Percentiles rank a stretch among this genome's conserved stretches.
Evolutionary conservation across 2,329 filamentous ascomycete species (phyloP).

Genomic region (Chaetomiaceae sp.): DNA sequence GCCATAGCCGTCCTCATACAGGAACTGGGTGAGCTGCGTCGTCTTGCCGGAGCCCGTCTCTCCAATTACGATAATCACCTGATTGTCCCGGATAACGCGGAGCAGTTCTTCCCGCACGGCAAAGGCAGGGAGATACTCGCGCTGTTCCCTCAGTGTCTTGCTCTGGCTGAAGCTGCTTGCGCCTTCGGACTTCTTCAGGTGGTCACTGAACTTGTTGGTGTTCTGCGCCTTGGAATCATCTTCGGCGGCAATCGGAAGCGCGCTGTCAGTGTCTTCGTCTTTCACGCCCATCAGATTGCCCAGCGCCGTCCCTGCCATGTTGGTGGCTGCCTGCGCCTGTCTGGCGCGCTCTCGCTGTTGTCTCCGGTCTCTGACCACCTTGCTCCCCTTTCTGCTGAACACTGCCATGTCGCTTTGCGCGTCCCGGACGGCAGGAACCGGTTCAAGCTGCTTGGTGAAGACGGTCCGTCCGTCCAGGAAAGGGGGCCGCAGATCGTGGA

Average conservation of each 20-base stretch:
- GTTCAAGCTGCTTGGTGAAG: constrained; percentile 96
- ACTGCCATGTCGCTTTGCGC: constrained; percentile 98
- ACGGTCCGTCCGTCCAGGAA: constrained; percentile 93
- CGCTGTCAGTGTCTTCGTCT: constrained; percentile 88
- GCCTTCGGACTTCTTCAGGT: constrained; percentile 81
- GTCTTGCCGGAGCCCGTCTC: constrained; percentile 98
- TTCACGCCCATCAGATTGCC: constrained; percentile 96
- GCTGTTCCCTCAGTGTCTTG: constrained; percentile 84
- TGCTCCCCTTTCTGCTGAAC: constrained; percentile 91
- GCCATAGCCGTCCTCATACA: constrained; percentile 92
- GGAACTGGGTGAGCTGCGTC: constrained; percentile 92
- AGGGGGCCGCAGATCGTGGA: constrained; percentile 89
- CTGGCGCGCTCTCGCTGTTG: constrained; percentile 91
- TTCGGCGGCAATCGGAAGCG: constrained; percentile 69
- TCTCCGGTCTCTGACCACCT: constrained; percentile 83
- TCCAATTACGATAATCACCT: constrained; percentile 93
- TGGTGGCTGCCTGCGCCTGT: constrained; percentile 92
- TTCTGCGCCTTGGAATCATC: constrained; percentile 52
- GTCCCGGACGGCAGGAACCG: constrained; percentile 86
- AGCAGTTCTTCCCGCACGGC: constrained; percentile 91
- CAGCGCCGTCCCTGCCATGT: constrained; percentile 81
- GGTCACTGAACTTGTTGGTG: constrained; percentile 75
- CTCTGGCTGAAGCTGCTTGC: constrained; percentile 90
- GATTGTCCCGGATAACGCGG: constrained; percentile 90
- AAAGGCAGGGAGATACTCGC: constrained; percentile 91